A percentile compares a stretch with the other conserved stretches of the same genome.
These are phyloP conservation scores for Microthlaspi erraticum DNA, from an alignment of 345 rosid species.

Conservation along the genomic window DNA sequence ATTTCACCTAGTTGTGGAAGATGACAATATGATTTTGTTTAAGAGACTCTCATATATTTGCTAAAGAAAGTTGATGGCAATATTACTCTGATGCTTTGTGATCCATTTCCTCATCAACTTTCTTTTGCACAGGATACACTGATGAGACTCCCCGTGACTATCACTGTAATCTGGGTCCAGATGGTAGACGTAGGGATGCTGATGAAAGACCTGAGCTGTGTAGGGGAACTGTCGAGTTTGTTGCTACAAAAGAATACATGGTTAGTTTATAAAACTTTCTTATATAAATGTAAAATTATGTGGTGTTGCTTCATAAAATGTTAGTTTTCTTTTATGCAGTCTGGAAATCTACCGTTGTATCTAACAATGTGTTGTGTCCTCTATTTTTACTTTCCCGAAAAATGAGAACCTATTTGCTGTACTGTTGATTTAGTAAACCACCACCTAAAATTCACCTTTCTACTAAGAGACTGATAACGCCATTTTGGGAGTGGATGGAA, in stretches of 20 bases:
- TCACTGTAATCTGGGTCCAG: slow-evolving; percentile 89
- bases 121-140: slow-evolving; percentile 63
- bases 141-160: slow-evolving; percentile 89
- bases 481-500: slow-evolving; percentile 9
- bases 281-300: background rate
- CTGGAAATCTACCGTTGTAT: slow-evolving; percentile 13
- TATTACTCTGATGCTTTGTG: slow-evolving; percentile 10
- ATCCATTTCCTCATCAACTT: slow-evolving; percentile 20
- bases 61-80: no score
- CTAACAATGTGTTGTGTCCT: slow-evolving; percentile 26
- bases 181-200: slow-evolving; percentile 95
- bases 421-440: slow-evolving; percentile 21
- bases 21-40: slow-evolving; percentile 11
- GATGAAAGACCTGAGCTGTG: slow-evolving; percentile 96
- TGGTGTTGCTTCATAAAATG: slow-evolving; percentile 11
- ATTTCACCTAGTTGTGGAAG: slow-evolving; percentile 24
- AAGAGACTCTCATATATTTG: no score
- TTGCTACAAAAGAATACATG: slow-evolving; percentile 92
- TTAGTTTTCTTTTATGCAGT: no score
- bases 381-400: slow-evolving; percentile 23
- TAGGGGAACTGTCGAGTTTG: slow-evolving; percentile 93
- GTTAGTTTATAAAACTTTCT: slow-evolving; percentile 72
- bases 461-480: slow-evolving; percentile 8
- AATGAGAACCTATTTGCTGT: slow-evolving; percentile 12
- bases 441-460: slow-evolving; percentile 12